Conservation (phyloP, 2,329 filamentous ascomycete species). For the Metarhizium sp. region DNA sequence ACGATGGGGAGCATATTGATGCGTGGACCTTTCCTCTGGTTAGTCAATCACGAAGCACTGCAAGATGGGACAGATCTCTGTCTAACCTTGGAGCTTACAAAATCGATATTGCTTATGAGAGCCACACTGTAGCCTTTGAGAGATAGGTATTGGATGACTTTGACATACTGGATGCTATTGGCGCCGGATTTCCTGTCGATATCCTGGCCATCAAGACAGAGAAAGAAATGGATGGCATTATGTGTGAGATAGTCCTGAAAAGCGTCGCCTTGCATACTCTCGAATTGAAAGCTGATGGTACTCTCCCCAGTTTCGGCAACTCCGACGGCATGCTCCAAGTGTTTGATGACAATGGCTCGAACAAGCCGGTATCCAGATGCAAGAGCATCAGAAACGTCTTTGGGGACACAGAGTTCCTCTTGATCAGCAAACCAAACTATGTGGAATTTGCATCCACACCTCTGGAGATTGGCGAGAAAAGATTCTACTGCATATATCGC, state of each 20-base stretch:
- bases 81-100: conserved; percentile 51
- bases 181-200: conserved; percentile 22
- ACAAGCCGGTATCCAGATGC: conserved; percentile 34
- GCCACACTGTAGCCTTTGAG: conserved; percentile 49
- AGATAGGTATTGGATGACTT: conserved; percentile 42
- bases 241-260: conserved; percentile 47
- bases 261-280: conserved; percentile 32
- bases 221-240: conserved; percentile 54
- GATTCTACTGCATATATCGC: conserved; percentile 59
- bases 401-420: conserved; percentile 45
- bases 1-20: neutral
- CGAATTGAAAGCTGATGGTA: conserved; percentile 25
- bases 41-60: neutral
- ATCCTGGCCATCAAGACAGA: conserved; percentile 54
- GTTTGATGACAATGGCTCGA: conserved; percentile 53
- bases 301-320: conserved; percentile 14
- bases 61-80: neutral
- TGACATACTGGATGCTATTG: neutral
- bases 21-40: neutral
- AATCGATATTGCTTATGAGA: conserved; percentile 54
- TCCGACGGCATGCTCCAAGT: conserved; percentile 33
- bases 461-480: conserved; percentile 50
- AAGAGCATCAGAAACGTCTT: conserved; percentile 4
- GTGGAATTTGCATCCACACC: conserved; percentile 61
- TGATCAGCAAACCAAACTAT: conserved; percentile 58